Base-by-base conservation (phyloP, 116 monocot species). In the Trichopus zeylanicus region DNA sequence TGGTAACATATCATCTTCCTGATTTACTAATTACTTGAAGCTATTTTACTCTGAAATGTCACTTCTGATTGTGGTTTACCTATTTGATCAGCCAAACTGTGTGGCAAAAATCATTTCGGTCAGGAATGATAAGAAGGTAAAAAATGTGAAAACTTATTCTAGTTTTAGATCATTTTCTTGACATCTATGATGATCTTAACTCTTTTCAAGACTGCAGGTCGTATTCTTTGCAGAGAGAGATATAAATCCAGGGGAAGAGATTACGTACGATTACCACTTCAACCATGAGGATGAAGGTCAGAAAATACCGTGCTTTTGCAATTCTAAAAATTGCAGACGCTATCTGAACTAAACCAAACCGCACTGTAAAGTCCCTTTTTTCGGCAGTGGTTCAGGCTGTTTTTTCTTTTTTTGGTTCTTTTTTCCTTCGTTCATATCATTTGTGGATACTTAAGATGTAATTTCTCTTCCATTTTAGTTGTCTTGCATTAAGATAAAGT, bases 321-420 rank as follows among this genome's bases (percentile, higher is more conserved):
- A 68, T 33, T 89, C 95, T 0, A 90, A 81, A 65, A 84, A 84
- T 65, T 95, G 95, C 47, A 67, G 95, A 64, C 73, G 67, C 27
- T 95, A 75, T 63, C 84, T 95, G 28, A 95, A 95, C 57, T 95
- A 89, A n/a, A n/a, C n/a, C n/a, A n/a, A n/a, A n/a, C n/a, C n/a
- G n/a, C n/a, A n/a, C n/a, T n/a, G n/a, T n/a, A n/a, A n/a, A n/a
- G n/a, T n/a, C n/a, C n/a, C n/a, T n/a, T n/a, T n/a, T 37, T 3
- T 8, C 37, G 37, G 8, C 37, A 37, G 8, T 37, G 37, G 37
- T 11, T 11, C 37, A 11, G 37, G n/a, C n/a, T 37, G 0, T 37
- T 37, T 15, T 37, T 37, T 37, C 15, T 37, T 5, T 37, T 37
- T 6, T 37, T 15, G 8, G 37, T 37, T 37, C 6, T 15, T 37